A percentile compares a stretch with the other conserved stretches of the same genome.
phyloP scores from a whole-genome alignment of 495 filamentous ascomycete species.

The Aspergillus taichungensis region DNA sequence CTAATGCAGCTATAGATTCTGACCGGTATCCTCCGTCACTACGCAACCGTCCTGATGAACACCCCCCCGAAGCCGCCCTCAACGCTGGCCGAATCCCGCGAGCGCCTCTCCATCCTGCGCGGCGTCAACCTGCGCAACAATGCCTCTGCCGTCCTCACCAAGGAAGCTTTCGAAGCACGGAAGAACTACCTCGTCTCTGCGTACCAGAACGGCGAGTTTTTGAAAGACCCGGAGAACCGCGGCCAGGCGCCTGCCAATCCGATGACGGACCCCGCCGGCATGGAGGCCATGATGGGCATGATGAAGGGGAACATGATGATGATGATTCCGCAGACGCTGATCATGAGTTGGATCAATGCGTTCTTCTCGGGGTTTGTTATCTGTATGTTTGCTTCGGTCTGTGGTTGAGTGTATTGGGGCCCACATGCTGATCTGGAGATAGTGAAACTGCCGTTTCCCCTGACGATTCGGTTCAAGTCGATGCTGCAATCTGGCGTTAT shows the following conservation, averaged over 20 bases:
- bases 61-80: constrained; percentile 74
- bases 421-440: constrained; percentile 11
- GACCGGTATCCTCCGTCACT: constrained; percentile 92
- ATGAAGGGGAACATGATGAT: constrained; percentile 99
- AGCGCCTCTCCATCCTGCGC: constrained; percentile 79
- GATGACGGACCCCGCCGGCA: constrained; percentile 92
- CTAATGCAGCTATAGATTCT: constrained; percentile 52
- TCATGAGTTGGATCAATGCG: constrained; percentile 99
- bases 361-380: constrained; percentile 98
- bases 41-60: constrained; percentile 83
- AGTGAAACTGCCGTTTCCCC: constrained; percentile 98
- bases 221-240: constrained; percentile 78
- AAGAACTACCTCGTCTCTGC: constrained; percentile 70
- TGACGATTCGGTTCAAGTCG: constrained; percentile 97
- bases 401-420: neutral
- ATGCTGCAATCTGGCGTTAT: constrained; percentile 97
- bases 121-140: constrained; percentile 80
- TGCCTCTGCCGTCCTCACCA: constrained; percentile 58
- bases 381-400: constrained; percentile 46
- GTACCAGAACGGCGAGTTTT: constrained; percentile 75
- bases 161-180: constrained; percentile 64
- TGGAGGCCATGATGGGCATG: constrained; percentile 99
- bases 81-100: constrained; percentile 64
- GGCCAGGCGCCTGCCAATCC: constrained; percentile 89
- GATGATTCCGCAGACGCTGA: constrained; percentile 97